Evolutionary conservation across 1,139 yeast genomes (phyloP).

Genomic region (Pichia sp.): DNA sequence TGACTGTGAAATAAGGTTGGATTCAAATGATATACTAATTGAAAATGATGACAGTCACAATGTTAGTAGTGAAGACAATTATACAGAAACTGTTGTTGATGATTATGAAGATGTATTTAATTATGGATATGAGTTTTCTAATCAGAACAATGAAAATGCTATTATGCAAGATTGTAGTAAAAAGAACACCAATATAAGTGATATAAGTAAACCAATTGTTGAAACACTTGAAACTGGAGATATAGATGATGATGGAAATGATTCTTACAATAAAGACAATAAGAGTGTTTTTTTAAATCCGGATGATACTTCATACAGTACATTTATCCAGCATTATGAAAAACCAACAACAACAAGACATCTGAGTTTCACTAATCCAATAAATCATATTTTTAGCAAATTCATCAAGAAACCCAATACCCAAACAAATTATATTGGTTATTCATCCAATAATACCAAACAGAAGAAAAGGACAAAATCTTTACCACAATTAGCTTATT

Average conservation of each 20-base stretch:
- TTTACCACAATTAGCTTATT: slow-evolving; percentile 61
- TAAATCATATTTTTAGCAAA: slow-evolving; percentile 12
- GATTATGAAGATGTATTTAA: neutral
- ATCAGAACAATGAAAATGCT: slow-evolving; percentile 10
- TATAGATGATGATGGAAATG: neutral
- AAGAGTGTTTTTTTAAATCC: neutral
- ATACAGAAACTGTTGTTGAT: neutral
- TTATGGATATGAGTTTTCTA: slow-evolving; percentile 7
- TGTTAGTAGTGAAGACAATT: slow-evolving; percentile 13
- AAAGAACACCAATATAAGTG: neutral
- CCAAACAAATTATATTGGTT: neutral
- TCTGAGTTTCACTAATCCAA: slow-evolving; percentile 10
- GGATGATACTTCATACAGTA: slow-evolving; percentile 7
- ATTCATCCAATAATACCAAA: neutral
- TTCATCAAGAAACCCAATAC: slow-evolving; percentile 8
- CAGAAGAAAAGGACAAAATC: slow-evolving; percentile 48
- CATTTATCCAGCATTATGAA: slow-evolving; percentile 4
- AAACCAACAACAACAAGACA: slow-evolving; percentile 7
- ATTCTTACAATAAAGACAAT: slow-evolving; percentile 1
- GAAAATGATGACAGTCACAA: neutral
- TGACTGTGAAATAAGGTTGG: neutral
- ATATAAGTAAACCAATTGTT: neutral
- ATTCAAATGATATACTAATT: neutral
- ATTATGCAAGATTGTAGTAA: neutral
- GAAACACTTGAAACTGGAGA: neutral